Conservation (phyloP, 2,329 filamentous ascomycete species). For the Calonectria pseudoturangicola region DNA sequence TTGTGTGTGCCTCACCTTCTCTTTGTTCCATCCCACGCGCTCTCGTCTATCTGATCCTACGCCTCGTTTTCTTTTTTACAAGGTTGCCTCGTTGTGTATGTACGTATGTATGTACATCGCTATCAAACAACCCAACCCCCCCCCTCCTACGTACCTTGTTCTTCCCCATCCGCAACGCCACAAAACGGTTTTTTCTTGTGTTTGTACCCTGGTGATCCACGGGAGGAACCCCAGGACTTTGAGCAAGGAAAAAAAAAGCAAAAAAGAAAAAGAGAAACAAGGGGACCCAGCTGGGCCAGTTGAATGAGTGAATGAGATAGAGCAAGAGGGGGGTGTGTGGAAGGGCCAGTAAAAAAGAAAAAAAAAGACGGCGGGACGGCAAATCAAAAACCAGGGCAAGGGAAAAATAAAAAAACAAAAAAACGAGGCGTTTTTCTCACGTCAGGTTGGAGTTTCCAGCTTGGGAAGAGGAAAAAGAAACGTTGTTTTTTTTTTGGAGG, state of each 20-base stretch:
- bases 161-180: not conserved
- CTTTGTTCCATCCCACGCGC: not conserved
- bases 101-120: too few relatives aligned
- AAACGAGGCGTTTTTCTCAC: not conserved
- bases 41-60: not conserved
- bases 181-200: not conserved
- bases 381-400: not conserved
- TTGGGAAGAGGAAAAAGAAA: conserved; percentile 3
- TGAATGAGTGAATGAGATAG: too few relatives aligned
- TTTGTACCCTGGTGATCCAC: not conserved
- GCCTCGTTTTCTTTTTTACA: too few relatives aligned
- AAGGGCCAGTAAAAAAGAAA: not conserved
- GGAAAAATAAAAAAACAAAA: not conserved
- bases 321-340: too few relatives aligned
- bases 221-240: not conserved
- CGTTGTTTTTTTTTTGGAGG: too few relatives aligned
- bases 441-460: not conserved
- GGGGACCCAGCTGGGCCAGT: not conserved
- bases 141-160: too few relatives aligned
- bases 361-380: not conserved
- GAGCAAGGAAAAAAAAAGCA: not conserved
- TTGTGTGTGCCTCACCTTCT: not conserved
- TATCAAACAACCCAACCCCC: not conserved
- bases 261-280: conserved; percentile 5
- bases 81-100: too few relatives aligned